A percentile compares a stretch with the other conserved stretches of the same genome.
phyloP scores from a whole-genome alignment of 352 stramenopile genomes.

The Phytophthora ohioensis region DNA sequence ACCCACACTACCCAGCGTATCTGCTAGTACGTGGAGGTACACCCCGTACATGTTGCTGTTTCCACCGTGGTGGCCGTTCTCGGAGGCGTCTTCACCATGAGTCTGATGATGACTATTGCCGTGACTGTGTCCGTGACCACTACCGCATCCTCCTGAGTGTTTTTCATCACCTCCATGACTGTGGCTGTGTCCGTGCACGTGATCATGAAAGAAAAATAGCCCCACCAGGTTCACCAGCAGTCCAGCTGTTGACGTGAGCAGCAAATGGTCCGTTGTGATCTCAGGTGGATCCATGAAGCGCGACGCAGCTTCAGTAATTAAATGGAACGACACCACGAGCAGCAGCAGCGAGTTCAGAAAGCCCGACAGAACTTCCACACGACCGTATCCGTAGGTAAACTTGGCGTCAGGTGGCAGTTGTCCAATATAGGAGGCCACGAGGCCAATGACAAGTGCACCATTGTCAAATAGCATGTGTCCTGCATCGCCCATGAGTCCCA shows the following conservation, averaged over 20 bases:
- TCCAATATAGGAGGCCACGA: constrained; percentile 86
- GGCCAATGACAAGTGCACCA: constrained; percentile 82
- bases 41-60: constrained; percentile 94
- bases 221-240: constrained; percentile 90
- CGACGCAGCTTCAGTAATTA: constrained; percentile 82
- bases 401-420: constrained; percentile 70
- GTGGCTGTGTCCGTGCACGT: constrained; percentile 82
- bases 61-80: constrained; percentile 33
- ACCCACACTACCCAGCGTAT: constrained; percentile 89
- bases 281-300: constrained; percentile 81
- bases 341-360: constrained; percentile 90
- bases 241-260: constrained; percentile 85
- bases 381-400: constrained; percentile 89
- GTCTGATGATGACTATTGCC: constrained; percentile 59
- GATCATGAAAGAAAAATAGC: constrained; percentile 92
- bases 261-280: constrained; percentile 84
- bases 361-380: constrained; percentile 87
- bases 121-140: constrained; percentile 70
- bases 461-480: constrained; percentile 93
- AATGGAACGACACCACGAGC: constrained; percentile 83
- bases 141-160: constrained; percentile 42
- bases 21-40: constrained; percentile 90
- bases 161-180: constrained; percentile 49
- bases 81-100: constrained; percentile 57
- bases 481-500: constrained; percentile 88